phyloP scores from a whole-genome alignment of 176 grass and related monocot species.

The Chloris gayana region DNA sequence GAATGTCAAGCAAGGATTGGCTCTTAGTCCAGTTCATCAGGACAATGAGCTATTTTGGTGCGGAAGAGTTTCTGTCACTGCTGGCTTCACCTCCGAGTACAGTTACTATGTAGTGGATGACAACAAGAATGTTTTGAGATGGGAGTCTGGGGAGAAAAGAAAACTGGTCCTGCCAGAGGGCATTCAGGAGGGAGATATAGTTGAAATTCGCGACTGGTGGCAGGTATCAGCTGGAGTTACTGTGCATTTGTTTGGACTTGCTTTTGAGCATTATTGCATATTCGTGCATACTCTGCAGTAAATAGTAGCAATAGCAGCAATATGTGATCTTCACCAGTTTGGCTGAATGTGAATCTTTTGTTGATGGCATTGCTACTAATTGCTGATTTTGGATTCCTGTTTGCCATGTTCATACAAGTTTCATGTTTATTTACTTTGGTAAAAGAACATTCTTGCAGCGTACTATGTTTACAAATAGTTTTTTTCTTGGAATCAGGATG shows the following conservation, averaged over 20 bases:
- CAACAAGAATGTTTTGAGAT: slow-evolving; percentile 71
- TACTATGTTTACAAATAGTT: not conserved
- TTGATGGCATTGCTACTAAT: not conserved
- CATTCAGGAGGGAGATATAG: slow-evolving; percentile 56
- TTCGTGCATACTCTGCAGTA: not conserved
- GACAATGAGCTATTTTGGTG: slow-evolving; percentile 78
- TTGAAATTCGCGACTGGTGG: slow-evolving; percentile 93
- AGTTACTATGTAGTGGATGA: slow-evolving; percentile 89
- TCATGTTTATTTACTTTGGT: not conserved
- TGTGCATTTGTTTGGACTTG: not conserved
- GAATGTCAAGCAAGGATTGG: slow-evolving; percentile 82
- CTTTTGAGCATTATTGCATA: not conserved
- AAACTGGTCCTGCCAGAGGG: slow-evolving; percentile 69
- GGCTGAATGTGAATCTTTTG: slow-evolving; percentile 16
- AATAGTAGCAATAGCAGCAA: not conserved
- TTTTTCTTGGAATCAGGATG: slow-evolving; percentile 63
- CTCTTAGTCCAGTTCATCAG: slow-evolving; percentile 67
- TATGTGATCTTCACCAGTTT: not conserved
- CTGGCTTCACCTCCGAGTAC: slow-evolving; percentile 65
- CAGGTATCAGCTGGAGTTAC: slow-evolving; percentile 43
- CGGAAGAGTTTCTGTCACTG: slow-evolving; percentile 45
- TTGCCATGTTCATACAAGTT: not conserved
- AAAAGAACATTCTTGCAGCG: not conserved
- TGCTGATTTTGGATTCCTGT: not conserved
- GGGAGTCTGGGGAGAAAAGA: slow-evolving; percentile 74